Base-by-base conservation (phyloP, 2,329 filamentous ascomycete genomes). In the Colletotrichum neosansevieriae region DNA sequence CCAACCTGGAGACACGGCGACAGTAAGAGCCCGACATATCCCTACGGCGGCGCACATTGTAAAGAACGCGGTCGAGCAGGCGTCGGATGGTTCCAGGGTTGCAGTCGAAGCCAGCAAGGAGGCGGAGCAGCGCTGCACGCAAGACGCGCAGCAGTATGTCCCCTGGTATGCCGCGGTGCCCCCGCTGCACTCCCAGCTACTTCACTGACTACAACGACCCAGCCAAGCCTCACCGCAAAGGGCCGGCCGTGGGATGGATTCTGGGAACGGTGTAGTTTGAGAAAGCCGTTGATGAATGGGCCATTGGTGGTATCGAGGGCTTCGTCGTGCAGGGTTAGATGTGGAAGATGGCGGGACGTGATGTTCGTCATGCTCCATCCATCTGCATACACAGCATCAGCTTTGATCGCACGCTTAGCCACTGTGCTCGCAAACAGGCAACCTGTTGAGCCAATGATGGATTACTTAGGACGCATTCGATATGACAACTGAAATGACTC, bases 1-100 rank as follows among this genome's bases (percentile, higher is more conserved):
- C 12, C 12, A n/a, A 44, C 40, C 40, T 36, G 34, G 34, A 12
- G 11, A 36, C 10, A 11, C 34, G 34, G 34, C 12, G 34, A 38
- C 9, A 4, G 34, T 12, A 12, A 38, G 34, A 13, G 6, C 34
- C 34, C 34, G 34, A 38, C 2, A 38, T 5, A 13, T 38, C 34
- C 34, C 1, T 24, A 54, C 34, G 32, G 51, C 15, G 7, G 51
- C 51, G n/a, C 51, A 54, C 29, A 54, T 54, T 19, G 51, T 21
- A 13, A 54, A 54, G 12, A 38, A 17, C 4, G 51, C 51, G 3
- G 51, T 54, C 10, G n/a, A 54, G 3, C n/a, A 21, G 34, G 29
- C 17, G 19, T 2, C 51, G 0, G 29, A 54, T 6, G 51, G 3
- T 1, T 2, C 1, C 1, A 17, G n/a, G 0, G 29, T 54, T 2